Evolutionary conservation across 2,329 filamentous ascomycete genomes (phyloP).

Genomic region (Phialocephala subalpina): DNA sequence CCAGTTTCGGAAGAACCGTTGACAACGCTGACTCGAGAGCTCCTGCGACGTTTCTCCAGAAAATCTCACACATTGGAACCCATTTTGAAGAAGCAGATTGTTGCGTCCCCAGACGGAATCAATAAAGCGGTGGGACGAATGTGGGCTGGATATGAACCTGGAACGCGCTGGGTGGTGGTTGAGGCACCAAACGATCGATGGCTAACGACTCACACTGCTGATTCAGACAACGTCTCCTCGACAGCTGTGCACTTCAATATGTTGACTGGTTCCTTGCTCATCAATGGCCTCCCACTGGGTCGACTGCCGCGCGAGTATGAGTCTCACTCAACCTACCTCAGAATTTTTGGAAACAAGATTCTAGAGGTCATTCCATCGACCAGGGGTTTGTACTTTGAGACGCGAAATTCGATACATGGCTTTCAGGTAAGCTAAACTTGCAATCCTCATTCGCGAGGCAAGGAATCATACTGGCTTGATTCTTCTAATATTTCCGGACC

Average conservation of each 20-base stretch:
- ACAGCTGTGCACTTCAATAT: conserved; percentile 56
- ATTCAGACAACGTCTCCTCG: conserved; percentile 5
- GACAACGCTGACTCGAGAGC: conserved; percentile 40
- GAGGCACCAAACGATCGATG: conserved; percentile 44
- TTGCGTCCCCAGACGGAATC: conserved; percentile 32
- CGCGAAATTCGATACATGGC: conserved; percentile 37
- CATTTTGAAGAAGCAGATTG: conserved; percentile 30
- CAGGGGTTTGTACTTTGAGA: conserved; percentile 47
- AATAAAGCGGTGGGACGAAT: conserved; percentile 38
- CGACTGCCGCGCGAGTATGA: conserved; percentile 56
- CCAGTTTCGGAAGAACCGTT: conserved; percentile 50
- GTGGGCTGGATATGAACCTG: conserved; percentile 42
- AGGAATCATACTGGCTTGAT: background rate
- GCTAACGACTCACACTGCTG: conserved; percentile 39
- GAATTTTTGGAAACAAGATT: conserved; percentile 37
- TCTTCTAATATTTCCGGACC: conserved; percentile 24
- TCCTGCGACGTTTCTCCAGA: conserved; percentile 18
- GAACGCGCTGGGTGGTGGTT: conserved; percentile 38
- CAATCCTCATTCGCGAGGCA: background rate
- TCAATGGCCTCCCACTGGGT: conserved; percentile 58
- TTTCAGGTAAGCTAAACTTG: conserved; percentile 35
- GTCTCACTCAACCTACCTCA: conserved; percentile 27
- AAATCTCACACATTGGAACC: conserved; percentile 33
- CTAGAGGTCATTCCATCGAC: conserved; percentile 46
- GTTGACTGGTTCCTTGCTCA: conserved; percentile 58